Percentiles rank a stretch among this genome's conserved stretches.
These are phyloP conservation scores for Balamuthia mandrillaris DNA, from an alignment of 208 protist genomes.

Conservation along the genomic window DNA sequence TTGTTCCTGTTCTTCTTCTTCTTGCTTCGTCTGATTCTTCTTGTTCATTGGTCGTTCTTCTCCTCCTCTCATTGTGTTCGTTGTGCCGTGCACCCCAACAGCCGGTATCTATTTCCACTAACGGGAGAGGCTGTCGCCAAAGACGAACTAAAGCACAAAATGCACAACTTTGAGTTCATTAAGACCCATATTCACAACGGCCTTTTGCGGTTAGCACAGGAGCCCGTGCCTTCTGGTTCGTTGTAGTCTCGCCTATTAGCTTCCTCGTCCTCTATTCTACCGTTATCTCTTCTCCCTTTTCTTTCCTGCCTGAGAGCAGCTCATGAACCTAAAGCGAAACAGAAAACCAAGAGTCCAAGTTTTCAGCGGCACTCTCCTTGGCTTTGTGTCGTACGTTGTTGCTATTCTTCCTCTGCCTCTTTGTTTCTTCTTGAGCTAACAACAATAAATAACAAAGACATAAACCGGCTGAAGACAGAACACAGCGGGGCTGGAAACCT, in stretches of 20 bases:
- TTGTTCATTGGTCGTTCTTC: not conserved
- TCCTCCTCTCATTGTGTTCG: not conserved
- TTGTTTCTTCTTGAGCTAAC: not conserved
- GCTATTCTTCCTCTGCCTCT: not conserved
- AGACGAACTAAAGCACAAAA: no score
- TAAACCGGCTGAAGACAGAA: conserved; percentile 46
- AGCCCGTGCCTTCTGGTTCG: not conserved
- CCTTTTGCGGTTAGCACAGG: not conserved
- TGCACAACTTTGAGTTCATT: not conserved
- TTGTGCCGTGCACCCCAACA: not conserved
- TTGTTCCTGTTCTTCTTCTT: not conserved
- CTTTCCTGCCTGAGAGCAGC: no score
- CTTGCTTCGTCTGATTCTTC: not conserved
- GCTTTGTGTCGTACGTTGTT: conserved; percentile 48
- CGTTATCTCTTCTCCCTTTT: not conserved
- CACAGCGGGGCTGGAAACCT: conserved; percentile 6
- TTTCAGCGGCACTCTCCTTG: conserved; percentile 48
- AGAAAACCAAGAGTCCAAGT: not conserved
- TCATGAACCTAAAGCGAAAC: not conserved
- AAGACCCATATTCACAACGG: not conserved
- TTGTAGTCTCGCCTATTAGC: not conserved
- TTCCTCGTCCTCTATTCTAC: not conserved
- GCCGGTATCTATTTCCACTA: not conserved
- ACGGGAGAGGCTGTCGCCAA: not conserved
- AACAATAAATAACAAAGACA: conserved; percentile 12